These are phyloP conservation scores for Avena sativa DNA, from an alignment of 176 grass and related monocot genomes.

Conservation along the genomic window DNA sequence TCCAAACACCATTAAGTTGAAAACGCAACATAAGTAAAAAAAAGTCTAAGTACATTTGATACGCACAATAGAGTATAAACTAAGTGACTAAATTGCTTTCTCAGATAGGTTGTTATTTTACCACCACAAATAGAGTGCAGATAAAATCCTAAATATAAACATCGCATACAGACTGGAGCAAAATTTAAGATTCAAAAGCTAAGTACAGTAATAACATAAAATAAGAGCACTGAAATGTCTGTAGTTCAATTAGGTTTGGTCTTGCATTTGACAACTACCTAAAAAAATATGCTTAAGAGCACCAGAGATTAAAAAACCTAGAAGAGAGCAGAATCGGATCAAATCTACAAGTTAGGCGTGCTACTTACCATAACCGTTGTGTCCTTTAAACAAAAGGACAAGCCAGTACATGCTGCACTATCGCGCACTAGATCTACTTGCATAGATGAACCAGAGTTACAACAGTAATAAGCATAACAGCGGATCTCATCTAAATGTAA, in stretches of 20 bases:
- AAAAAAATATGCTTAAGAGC: not conserved
- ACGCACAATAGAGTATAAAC: not conserved
- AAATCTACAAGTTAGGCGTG: not conserved
- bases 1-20: not conserved
- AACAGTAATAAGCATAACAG: not conserved
- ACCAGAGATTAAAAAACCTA: not conserved
- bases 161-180: not conserved
- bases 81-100: not conserved
- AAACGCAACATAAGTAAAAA: not conserved
- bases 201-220: not conserved
- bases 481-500: not conserved
- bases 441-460: not conserved
- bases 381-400: not conserved
- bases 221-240: too few relatives aligned
- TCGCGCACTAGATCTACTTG: not conserved
- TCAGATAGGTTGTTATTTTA: not conserved
- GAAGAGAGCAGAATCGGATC: not conserved
- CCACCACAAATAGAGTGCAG: not conserved
- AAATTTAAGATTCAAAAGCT: not conserved
- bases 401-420: not conserved
- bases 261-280: too few relatives aligned
- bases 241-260: not conserved
- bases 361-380: not conserved
- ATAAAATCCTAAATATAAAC: not conserved
- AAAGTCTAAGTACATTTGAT: not conserved